Evolutionary conservation across 306 rosid species (phyloP).

Genomic region (Chamaecrista fasciculata): DNA sequence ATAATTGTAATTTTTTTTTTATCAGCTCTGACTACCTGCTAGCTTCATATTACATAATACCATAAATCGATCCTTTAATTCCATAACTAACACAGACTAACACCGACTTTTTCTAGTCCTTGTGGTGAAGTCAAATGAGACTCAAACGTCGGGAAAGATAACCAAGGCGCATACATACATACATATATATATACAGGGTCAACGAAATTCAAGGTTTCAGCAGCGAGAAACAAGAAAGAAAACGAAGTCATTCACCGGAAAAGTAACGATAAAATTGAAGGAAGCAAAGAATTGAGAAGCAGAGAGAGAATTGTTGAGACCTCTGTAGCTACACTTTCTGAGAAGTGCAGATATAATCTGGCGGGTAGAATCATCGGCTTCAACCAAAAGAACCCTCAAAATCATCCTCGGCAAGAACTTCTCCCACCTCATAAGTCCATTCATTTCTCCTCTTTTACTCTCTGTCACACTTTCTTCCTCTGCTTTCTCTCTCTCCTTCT

Average conservation of each 20-base stretch:
- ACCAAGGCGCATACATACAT: not conserved
- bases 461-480: conserved; percentile 27
- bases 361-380: conserved; percentile 93
- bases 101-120: not conserved
- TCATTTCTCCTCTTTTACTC: conserved; percentile 40
- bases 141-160: not conserved
- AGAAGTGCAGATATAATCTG: conserved; percentile 93
- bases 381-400: conserved; percentile 79
- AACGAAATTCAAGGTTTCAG: not conserved
- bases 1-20: not conserved
- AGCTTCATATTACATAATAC: not conserved
- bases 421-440: conserved; percentile 76
- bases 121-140: not conserved
- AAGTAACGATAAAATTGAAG: conserved; percentile 3
- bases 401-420: conserved; percentile 64
- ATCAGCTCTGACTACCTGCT: not conserved
- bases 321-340: conserved; percentile 87
- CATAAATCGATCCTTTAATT: conserved; percentile 6
- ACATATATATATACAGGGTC: too few relatives aligned
- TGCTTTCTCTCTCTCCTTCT: not conserved
- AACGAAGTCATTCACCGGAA: not conserved
- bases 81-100: not conserved
- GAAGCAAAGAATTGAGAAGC: not conserved
- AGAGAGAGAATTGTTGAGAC: conserved; percentile 28
- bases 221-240: not conserved